These are phyloP conservation scores for Panicum virgatum DNA, from an alignment of 202 grass and related monocot genomes.

Conservation along the genomic window DNA sequence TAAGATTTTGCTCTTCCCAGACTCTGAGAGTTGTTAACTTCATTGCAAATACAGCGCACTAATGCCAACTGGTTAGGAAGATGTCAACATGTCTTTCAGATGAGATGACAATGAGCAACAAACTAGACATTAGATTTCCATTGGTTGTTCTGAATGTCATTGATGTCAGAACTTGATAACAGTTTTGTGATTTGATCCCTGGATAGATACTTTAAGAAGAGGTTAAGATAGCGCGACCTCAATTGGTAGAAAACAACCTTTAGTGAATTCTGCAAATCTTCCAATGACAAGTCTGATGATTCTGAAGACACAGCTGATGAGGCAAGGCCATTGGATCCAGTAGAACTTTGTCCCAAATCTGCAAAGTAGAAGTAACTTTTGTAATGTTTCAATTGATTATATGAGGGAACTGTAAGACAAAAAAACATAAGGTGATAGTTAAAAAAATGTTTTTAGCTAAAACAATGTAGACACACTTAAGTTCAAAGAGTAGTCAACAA, in stretches of 20 bases:
- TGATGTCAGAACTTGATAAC: slow-evolving; percentile 15
- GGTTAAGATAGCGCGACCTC: background rate
- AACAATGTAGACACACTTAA: slow-evolving; percentile 5
- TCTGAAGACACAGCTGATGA: slow-evolving; percentile 37
- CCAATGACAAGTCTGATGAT: slow-evolving; percentile 55
- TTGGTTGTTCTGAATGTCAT: background rate
- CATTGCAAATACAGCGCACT: background rate
- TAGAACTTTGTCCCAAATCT: slow-evolving; percentile 37
- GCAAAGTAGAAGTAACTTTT: slow-evolving; percentile 24
- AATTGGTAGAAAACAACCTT: slow-evolving; percentile 44
- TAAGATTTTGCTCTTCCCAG: slow-evolving; percentile 12
- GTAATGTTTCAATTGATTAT: slow-evolving; percentile 16
- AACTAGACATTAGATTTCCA: background rate
- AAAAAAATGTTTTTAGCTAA: background rate
- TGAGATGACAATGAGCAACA: background rate
- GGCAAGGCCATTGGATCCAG: slow-evolving; percentile 42
- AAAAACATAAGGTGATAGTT: background rate
- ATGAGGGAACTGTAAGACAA: background rate
- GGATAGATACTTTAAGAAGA: slow-evolving; percentile 5
- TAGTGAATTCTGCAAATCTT: slow-evolving; percentile 57
- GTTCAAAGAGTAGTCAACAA: slow-evolving; percentile 15
- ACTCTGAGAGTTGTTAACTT: background rate
- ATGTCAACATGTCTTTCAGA: slow-evolving; percentile 5
- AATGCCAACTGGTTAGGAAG: background rate
- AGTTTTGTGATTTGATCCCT: slow-evolving; percentile 11